phyloP scores from a whole-genome alignment of 2,329 filamentous ascomycete genomes.

The Epichloe coenophiala region DNA sequence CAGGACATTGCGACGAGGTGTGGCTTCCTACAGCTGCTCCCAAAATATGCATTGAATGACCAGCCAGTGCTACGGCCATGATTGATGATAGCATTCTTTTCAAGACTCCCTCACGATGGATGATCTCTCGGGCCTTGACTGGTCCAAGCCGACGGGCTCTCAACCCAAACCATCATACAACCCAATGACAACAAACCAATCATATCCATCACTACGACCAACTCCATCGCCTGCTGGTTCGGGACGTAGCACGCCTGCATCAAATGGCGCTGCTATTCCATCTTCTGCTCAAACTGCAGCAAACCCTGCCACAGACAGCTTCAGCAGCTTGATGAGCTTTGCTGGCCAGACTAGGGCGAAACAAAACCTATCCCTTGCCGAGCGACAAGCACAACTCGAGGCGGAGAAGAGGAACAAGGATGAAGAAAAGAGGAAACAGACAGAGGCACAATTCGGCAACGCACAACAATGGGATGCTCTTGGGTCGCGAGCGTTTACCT shows the following conservation, averaged over 20 bases:
- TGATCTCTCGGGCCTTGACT: conserved; percentile 47
- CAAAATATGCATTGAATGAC: conserved; percentile 4
- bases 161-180: conserved; percentile 21
- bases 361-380: conserved; percentile 63
- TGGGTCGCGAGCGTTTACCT: conserved; percentile 38
- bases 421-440: conserved; percentile 55
- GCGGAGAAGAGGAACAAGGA: conserved; percentile 59
- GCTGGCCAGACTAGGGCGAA: conserved; percentile 35
- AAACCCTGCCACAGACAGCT: conserved; percentile 55
- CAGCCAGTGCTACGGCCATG: conserved; percentile 3
- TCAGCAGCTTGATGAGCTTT: conserved; percentile 61
- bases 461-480: conserved; percentile 64
- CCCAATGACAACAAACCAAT: conserved; percentile 23
- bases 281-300: conserved; percentile 26
- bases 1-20: background rate
- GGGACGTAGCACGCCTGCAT: conserved; percentile 41
- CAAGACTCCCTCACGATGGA: conserved; percentile 33
- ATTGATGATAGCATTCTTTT: conserved; percentile 1
- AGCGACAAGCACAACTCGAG: conserved; percentile 58
- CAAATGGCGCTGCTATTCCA: conserved; percentile 30
- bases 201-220: conserved; percentile 38
- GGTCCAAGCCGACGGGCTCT: conserved; percentile 30
- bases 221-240: conserved; percentile 43
- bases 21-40: background rate
- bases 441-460: conserved; percentile 67